Conservation (phyloP, 805 yeast genomes). For the Danielia oregonensis region DNA sequence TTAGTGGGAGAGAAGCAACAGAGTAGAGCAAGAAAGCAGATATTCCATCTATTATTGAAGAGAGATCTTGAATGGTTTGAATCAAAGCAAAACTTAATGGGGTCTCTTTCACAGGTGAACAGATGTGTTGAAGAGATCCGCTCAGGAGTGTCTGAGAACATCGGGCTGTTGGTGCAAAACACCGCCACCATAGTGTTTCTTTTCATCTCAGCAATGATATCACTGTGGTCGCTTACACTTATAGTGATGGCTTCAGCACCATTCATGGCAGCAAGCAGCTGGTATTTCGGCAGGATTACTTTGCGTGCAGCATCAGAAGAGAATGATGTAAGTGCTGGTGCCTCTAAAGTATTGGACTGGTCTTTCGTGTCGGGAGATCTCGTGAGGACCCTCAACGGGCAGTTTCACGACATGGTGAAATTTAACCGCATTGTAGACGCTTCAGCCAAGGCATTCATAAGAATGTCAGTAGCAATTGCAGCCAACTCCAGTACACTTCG, state of each 20-base stretch:
- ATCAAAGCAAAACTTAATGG: slow-evolving; percentile 48
- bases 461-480: slow-evolving; percentile 45
- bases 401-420: slow-evolving; percentile 44
- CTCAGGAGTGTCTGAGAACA: slow-evolving; percentile 62
- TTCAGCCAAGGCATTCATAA: slow-evolving; percentile 39
- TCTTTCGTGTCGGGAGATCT: slow-evolving; percentile 54
- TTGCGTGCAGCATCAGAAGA: slow-evolving; percentile 50
- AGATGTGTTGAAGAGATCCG: slow-evolving; percentile 73
- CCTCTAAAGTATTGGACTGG: slow-evolving; percentile 70
- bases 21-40: slow-evolving; percentile 44
- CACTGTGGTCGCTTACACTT: slow-evolving; percentile 83
- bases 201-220: slow-evolving; percentile 61
- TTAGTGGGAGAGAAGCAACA: slow-evolving; percentile 70
- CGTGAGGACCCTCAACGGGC: slow-evolving; percentile 60
- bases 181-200: slow-evolving; percentile 51
- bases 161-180: slow-evolving; percentile 55
- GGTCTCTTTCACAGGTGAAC: slow-evolving; percentile 62
- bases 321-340: slow-evolving; percentile 50
- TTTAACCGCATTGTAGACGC: slow-evolving; percentile 36
- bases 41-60: slow-evolving; percentile 44
- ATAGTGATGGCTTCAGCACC: slow-evolving; percentile 77
- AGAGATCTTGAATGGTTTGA: slow-evolving; percentile 65
- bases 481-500: slow-evolving; percentile 56
- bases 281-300: slow-evolving; percentile 48
- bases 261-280: slow-evolving; percentile 48